Evolutionary conservation across 2,329 filamentous ascomycete species (phyloP).

Genomic region (Penicillium sp.): DNA sequence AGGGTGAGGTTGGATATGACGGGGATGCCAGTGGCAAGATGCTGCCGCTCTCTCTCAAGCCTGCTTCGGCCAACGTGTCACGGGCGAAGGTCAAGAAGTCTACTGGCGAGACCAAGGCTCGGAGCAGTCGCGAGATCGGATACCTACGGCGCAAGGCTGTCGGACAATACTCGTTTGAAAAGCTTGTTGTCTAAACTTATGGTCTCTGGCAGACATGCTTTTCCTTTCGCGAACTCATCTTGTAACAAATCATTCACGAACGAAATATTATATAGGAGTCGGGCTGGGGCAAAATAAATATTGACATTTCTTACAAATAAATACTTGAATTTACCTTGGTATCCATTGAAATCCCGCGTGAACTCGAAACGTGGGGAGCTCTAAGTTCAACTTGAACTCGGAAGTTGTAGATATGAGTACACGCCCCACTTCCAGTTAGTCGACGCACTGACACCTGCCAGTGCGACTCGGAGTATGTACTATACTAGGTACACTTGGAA

Average conservation of each 20-base stretch:
- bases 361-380: too few species aligned
- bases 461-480: too few species aligned
- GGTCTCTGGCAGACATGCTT: constrained; percentile 9
- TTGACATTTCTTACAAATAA: constrained; percentile 11
- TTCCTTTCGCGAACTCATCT: constrained; percentile 30
- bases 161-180: constrained; percentile 81
- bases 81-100: constrained; percentile 59
- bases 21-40: constrained; percentile 47
- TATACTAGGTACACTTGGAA: too few species aligned
- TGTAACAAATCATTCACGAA: constrained; percentile 23
- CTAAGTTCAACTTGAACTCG: too few species aligned
- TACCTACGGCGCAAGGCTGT: constrained; percentile 78
- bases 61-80: constrained; percentile 49
- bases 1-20: constrained; percentile 35
- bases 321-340: constrained; percentile 4
- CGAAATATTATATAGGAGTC: constrained; percentile 26
- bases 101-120: constrained; percentile 71
- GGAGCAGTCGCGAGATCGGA: constrained; percentile 74
- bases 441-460: too few species aligned
- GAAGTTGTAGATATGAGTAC: too few species aligned
- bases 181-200: constrained; percentile 64
- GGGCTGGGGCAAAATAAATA: constrained; percentile 6
- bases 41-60: constrained; percentile 75
- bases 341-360: too few species aligned
- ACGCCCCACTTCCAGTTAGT: too few species aligned